Conservation (phyloP, 2,329 filamentous ascomycete species). For the Graphilbum ipis-grandicollis region DNA sequence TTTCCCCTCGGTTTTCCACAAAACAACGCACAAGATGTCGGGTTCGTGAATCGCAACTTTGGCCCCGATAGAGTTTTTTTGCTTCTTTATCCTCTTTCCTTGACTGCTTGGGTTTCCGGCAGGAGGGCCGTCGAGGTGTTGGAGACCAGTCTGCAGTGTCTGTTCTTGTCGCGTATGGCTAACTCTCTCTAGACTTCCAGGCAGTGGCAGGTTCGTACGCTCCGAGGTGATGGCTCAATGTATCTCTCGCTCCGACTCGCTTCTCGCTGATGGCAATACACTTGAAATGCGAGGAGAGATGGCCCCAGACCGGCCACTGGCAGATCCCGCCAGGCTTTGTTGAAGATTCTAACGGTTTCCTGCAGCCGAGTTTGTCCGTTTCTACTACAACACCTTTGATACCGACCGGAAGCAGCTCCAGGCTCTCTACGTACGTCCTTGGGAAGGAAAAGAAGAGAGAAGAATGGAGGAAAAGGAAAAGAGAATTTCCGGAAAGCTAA, state of each 20-base stretch:
- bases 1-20: not conserved
- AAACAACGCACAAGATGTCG: not conserved
- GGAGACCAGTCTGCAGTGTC: not conserved
- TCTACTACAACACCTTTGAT: conserved; percentile 88
- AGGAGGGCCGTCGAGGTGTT: not conserved
- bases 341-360: too few relatives aligned
- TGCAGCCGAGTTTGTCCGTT: conserved; percentile 70
- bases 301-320: not conserved
- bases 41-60: not conserved
- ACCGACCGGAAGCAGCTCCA: conserved; percentile 44
- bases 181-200: conserved; percentile 3
- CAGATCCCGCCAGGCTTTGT: too few relatives aligned
- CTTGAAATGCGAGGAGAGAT: not conserved
- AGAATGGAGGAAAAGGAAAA: too few relatives aligned
- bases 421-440: conserved; percentile 59
- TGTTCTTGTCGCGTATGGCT: not conserved
- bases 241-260: too few relatives aligned
- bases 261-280: too few relatives aligned
- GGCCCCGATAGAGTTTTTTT: too few relatives aligned
- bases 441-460: not conserved
- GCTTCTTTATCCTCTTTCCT: not conserved
- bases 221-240: too few relatives aligned
- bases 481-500: not conserved
- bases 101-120: not conserved
- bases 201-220: conserved; percentile 6